Percentiles rank a stretch among this genome's conserved stretches.
Evolutionary conservation across 305 asterid genomes (phyloP).

Genomic region (Caryopteris hybrid): DNA sequence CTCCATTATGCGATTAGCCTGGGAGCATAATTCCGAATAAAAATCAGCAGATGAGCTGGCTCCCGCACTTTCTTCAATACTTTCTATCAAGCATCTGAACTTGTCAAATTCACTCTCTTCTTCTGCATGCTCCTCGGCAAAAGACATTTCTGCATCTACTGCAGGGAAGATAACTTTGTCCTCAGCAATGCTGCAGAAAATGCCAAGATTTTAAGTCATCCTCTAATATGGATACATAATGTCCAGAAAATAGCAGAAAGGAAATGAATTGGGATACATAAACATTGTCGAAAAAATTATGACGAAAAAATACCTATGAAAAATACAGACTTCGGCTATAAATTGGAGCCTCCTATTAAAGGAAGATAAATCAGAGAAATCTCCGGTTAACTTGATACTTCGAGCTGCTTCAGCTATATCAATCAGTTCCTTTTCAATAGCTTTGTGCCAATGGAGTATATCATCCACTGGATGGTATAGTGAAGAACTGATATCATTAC

Average conservation of each 20-base stretch:
- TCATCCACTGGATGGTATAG: constrained; percentile 68
- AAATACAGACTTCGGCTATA: constrained; percentile 97
- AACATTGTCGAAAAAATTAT: background rate
- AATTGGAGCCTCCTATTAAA: constrained; percentile 83
- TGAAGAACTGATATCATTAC: constrained; percentile 29
- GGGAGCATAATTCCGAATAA: constrained; percentile 78
- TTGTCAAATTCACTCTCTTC: constrained; percentile 94
- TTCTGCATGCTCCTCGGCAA: constrained; percentile 93
- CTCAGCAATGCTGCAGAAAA: constrained; percentile 93
- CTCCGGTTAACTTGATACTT: constrained; percentile 72
- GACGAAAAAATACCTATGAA: constrained; percentile 63
- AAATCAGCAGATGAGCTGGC: constrained; percentile 86
- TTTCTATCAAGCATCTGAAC: constrained; percentile 85
- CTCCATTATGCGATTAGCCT: constrained; percentile 93
- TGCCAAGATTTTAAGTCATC: constrained; percentile 8
- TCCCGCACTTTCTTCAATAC: constrained; percentile 84
- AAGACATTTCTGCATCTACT: constrained; percentile 82
- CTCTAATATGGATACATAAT: constrained; percentile 13
- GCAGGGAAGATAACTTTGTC: constrained; percentile 97
- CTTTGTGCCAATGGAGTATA: constrained; percentile 93
- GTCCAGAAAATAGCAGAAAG: background rate
- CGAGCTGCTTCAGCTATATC: constrained; percentile 91
- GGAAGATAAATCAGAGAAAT: constrained; percentile 77
- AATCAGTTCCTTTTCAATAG: constrained; percentile 79
- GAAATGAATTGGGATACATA: background rate